Base-by-base conservation (phyloP, 345 rosid genomes). In the Pugionium dolabratum region DNA sequence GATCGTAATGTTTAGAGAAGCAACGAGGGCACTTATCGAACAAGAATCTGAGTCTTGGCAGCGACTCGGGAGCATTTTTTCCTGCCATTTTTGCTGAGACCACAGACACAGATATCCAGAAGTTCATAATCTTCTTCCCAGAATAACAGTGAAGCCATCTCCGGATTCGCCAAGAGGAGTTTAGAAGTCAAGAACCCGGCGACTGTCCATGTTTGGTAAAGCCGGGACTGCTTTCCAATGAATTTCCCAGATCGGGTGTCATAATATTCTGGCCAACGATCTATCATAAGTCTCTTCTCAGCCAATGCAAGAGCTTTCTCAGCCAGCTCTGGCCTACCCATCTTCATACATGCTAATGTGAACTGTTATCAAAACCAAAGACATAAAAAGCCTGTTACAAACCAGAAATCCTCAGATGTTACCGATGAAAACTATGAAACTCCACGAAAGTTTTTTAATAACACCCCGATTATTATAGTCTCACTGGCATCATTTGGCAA, bases 61-160 rank as follows among this genome's bases (percentile, higher is more conserved):
- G 95, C 96, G 4, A 79, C 86, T 3, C 99, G 86, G 26, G 97
- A 90, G 81, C 99, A 90, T 73, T 88, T 94, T 75, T 76, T 94
- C 67, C 97, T 64, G 26, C 96, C 96, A 26, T 75, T 75, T 79
- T 83, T 90, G 84, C 75, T 81, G 26, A 90, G 94, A 11, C 88
- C 97, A 41, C 99, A 88, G 3, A 86, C 92, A 58, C 99, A 94
- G 29, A 76, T 81, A 78, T 90, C 99, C 0, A 90, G 86, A 56
- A 94, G 90, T 62, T 90, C 96, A 0, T 88, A 94, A 69, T 94
- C 99, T 75, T 94, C 99, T 69, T 94, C 97, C 95, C 87, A 88
- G 73, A 86, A 85, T 28, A 94, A 79, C 59, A 80, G 39, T 2
- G 95, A 81, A 11, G 99, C 99, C 87, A 78, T 75, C 69, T 86